phyloP scores from a whole-genome alignment of 2,329 filamentous ascomycete genomes.

The Hymenoscyphus linearis region DNA sequence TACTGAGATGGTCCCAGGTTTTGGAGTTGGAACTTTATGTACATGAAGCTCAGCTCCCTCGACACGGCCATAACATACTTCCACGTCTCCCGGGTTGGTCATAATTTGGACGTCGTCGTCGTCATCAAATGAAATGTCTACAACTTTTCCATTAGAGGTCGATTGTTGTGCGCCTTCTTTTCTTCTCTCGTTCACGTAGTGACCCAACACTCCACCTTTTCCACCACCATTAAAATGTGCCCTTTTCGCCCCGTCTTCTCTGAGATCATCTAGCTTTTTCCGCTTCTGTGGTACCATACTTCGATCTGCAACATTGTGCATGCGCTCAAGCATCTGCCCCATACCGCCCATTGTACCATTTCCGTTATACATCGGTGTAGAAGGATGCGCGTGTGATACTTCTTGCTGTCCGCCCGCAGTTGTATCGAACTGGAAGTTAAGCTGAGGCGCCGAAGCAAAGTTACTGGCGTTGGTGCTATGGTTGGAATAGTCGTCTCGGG shows the following conservation, averaged over 20 bases:
- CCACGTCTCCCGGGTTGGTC: constrained; percentile 57
- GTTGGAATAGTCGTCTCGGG: constrained; percentile 12
- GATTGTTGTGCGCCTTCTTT: constrained; percentile 38
- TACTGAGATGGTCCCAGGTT: constrained; percentile 54
- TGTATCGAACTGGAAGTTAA: constrained; percentile 31
- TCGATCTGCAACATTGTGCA: constrained; percentile 71
- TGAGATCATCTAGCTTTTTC: constrained; percentile 48
- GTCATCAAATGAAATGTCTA: constrained; percentile 42
- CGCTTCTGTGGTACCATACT: constrained; percentile 59
- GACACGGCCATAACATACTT: constrained; percentile 77
- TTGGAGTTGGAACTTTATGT: constrained; percentile 62
- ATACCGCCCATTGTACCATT: constrained; percentile 37
- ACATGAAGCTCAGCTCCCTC: constrained; percentile 63
- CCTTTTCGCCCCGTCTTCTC: constrained; percentile 38
- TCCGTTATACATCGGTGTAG: background rate
- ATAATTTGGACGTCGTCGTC: constrained; percentile 56
- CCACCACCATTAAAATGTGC: constrained; percentile 42
- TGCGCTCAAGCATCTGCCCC: constrained; percentile 63
- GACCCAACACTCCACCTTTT: constrained; percentile 55
- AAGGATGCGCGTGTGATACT: constrained; percentile 6
- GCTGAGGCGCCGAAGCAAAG: constrained; percentile 15
- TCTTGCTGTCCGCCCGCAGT: constrained; percentile 18
- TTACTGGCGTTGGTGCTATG: background rate
- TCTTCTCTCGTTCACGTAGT: constrained; percentile 59
- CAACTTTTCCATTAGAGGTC: constrained; percentile 32